These are phyloP conservation scores for Penicillium dipodomyicola DNA, from an alignment of 495 filamentous ascomycete genomes.

Conservation along the genomic window DNA sequence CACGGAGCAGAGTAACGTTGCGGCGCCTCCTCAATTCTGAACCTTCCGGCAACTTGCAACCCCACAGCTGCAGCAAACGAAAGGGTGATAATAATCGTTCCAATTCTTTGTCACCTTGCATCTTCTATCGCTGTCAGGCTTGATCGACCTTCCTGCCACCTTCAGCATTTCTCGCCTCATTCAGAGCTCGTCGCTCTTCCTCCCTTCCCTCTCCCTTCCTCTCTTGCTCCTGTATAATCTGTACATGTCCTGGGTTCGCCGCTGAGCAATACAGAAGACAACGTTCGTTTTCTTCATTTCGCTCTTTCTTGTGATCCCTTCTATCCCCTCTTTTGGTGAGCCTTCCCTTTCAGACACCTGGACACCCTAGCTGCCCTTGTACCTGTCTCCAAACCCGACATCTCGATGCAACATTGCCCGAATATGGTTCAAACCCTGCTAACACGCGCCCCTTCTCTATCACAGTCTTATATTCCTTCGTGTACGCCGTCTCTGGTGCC, in stretches of 20 bases:
- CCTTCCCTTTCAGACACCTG: conserved; percentile 12
- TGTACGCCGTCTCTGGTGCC: conserved; percentile 35
- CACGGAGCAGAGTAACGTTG: conserved; percentile 48
- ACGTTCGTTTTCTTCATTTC: conserved; percentile 13
- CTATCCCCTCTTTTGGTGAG: conserved; percentile 33
- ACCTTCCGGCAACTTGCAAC: conserved; percentile 29
- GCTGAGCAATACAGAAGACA: conserved; percentile 19
- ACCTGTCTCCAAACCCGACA: background rate
- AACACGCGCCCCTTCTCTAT: conserved; percentile 13
- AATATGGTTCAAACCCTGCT: conserved; percentile 10
- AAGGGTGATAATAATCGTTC: conserved; percentile 30
- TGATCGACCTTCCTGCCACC: conserved; percentile 19
- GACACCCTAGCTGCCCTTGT: conserved; percentile 12
- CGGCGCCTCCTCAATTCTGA: conserved; percentile 34
- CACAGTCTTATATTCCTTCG: conserved; percentile 31
- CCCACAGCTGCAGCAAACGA: conserved; percentile 33
- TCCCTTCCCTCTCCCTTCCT: conserved; percentile 33
- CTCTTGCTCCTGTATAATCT: conserved; percentile 31
- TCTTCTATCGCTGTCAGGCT: conserved; percentile 23
- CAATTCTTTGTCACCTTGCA: conserved; percentile 44
- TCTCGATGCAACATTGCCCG: background rate
- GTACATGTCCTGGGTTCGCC: conserved; percentile 37
- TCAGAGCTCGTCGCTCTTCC: conserved; percentile 27
- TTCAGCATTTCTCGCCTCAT: conserved; percentile 31
- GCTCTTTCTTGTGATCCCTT: conserved; percentile 17